Percentiles rank a stretch among this genome's conserved stretches.
Evolutionary conservation across 305 asterid species (phyloP).

Genomic region (Fraxinus xanthoxyloides): DNA sequence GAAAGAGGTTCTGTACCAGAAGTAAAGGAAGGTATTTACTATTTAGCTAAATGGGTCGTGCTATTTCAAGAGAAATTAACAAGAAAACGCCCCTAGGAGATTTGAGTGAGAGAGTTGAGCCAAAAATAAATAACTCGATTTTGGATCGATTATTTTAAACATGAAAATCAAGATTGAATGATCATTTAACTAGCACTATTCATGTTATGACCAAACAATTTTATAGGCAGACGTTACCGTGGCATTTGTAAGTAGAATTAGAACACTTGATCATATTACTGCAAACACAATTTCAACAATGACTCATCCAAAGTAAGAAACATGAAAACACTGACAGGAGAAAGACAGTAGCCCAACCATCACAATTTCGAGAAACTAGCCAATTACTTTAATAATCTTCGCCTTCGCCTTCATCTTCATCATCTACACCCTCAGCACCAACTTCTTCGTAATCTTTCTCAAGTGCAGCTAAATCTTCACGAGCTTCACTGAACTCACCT

Average conservation of each 20-base stretch:
- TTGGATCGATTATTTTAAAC: background rate
- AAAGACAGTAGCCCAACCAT: slow-evolving; percentile 1
- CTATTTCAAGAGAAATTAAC: background rate
- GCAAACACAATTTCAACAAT: slow-evolving; percentile 3
- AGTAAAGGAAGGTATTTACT: background rate
- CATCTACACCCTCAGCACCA: slow-evolving; percentile 53
- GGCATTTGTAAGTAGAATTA: background rate
- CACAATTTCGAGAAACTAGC: slow-evolving; percentile 2
- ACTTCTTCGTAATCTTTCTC: slow-evolving; percentile 38
- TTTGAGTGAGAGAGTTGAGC: background rate
- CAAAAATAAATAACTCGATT: background rate
- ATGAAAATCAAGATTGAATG: background rate
- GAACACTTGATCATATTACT: slow-evolving; percentile 5
- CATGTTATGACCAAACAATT: background rate
- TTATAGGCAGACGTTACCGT: background rate
- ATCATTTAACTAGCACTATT: background rate
- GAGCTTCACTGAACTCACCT: slow-evolving; percentile 15
- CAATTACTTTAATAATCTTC: slow-evolving; percentile 38
- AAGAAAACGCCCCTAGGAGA: background rate
- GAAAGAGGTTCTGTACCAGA: background rate
- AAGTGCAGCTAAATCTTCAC: background rate
- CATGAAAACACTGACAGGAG: slow-evolving; percentile 12
- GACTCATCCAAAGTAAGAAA: background rate
- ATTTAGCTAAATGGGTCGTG: background rate
- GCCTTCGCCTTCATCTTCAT: slow-evolving; percentile 47